Evolutionary conservation across 2,329 filamentous ascomycete species (phyloP).

Genomic region (Graphium sp.): DNA sequence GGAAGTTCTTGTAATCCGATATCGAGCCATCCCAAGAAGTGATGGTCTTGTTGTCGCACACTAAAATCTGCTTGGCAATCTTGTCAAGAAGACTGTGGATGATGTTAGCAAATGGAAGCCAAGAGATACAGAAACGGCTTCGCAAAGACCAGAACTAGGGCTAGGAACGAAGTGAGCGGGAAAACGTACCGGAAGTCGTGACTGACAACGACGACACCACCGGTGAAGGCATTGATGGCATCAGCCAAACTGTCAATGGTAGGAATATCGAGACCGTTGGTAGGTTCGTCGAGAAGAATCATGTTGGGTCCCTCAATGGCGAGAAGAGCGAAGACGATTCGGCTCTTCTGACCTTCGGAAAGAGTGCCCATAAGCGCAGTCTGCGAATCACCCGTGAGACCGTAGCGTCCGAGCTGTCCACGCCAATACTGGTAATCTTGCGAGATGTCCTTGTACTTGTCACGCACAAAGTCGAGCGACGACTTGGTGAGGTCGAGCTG

Average conservation of each 20-base stretch:
- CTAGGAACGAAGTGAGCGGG: too few relatives aligned
- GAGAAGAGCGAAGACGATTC: conserved; percentile 93
- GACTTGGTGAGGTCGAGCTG: conserved; percentile 98
- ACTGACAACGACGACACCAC: conserved; percentile 93
- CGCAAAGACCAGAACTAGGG: not conserved
- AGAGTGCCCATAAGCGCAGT: conserved; percentile 95
- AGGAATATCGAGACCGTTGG: conserved; percentile 97
- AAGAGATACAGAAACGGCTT: not conserved
- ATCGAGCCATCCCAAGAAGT: conserved; percentile 78
- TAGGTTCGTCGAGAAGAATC: conserved; percentile 94
- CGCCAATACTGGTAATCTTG: conserved; percentile 99
- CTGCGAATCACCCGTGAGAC: conserved; percentile 82
- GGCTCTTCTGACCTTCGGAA: conserved; percentile 92
- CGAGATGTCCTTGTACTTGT: conserved; percentile 76
- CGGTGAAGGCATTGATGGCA: conserved; percentile 89
- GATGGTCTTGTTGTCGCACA: conserved; percentile 96
- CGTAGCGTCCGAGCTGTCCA: conserved; percentile 90
- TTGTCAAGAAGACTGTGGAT: conserved; percentile 74
- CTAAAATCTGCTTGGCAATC: conserved; percentile 98
- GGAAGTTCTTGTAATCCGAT: conserved; percentile 91
- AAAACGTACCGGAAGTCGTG: conserved; percentile 87
- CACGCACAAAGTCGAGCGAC: conserved; percentile 89
- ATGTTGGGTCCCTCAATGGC: conserved; percentile 96
- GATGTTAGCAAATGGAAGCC: conserved; percentile 10
- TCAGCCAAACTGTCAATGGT: conserved; percentile 96